A percentile compares a stretch with the other conserved stretches of the same genome.
Conservation (phyloP, 352 stramenopile species). For the Phytophthora boehmeriae region DNA sequence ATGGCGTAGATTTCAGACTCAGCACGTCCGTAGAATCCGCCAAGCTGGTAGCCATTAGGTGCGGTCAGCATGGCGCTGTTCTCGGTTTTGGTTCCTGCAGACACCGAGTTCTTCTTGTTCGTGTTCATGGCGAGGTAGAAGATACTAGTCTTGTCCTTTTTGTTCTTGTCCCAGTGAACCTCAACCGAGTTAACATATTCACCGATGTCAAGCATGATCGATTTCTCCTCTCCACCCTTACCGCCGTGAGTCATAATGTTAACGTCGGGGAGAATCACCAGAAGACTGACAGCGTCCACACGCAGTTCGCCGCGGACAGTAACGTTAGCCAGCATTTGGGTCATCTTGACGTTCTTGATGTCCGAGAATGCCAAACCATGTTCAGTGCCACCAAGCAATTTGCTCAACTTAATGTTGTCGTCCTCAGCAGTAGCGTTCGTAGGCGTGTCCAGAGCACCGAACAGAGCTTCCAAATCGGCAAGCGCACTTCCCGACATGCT, state of each 20-base stretch:
- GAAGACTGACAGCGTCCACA: slow-evolving; percentile 19
- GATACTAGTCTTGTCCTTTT: slow-evolving; percentile 29
- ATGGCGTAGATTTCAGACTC: slow-evolving; percentile 20
- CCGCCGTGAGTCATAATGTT: slow-evolving; percentile 30
- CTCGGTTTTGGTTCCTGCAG: slow-evolving; percentile 23
- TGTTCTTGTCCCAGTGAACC: slow-evolving; percentile 30
- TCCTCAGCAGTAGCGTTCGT: slow-evolving; percentile 33
- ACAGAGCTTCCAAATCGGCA: slow-evolving; percentile 18
- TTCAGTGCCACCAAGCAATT: slow-evolving; percentile 23
- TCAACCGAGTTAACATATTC: slow-evolving; percentile 21
- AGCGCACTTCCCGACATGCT: slow-evolving; percentile 19
- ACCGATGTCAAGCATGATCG: slow-evolving; percentile 15
- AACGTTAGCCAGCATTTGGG: slow-evolving; percentile 28
- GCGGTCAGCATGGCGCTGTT: slow-evolving; percentile 12
- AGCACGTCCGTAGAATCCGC: slow-evolving; percentile 25
- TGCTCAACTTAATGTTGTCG: slow-evolving; percentile 18
- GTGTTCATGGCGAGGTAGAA: slow-evolving; percentile 28
- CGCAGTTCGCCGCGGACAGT: slow-evolving; percentile 25
- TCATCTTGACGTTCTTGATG: slow-evolving; percentile 32
- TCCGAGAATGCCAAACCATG: slow-evolving; percentile 32
- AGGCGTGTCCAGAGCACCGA: slow-evolving; percentile 15
- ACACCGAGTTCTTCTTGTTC: slow-evolving; percentile 8
- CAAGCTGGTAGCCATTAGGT: slow-evolving; percentile 22
- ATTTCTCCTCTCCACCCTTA: slow-evolving; percentile 15
- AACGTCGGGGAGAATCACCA: slow-evolving; percentile 18